Base-by-base conservation (phyloP, 2,329 filamentous ascomycete species). In the Cytospora schulzeri region DNA sequence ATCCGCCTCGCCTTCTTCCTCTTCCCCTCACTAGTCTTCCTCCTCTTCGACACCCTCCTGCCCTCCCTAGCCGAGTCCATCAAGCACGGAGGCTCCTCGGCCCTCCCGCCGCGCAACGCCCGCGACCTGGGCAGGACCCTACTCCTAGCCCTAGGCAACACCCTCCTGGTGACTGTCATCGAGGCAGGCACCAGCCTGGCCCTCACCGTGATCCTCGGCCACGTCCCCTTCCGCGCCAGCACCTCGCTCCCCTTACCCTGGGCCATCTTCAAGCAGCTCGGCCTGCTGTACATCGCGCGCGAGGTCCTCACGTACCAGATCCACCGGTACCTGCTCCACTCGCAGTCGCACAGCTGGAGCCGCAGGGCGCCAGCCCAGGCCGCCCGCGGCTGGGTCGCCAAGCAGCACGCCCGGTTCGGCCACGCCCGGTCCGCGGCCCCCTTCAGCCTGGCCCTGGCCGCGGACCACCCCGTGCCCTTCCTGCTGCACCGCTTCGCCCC, bases 321-420 rank as follows among this genome's bases (percentile, higher is more conserved):
- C 69, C 92, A 96, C 77, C 88, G 90, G 59, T 84, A 85, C 71
- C 65, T 89, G 29, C 82, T 97, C 11, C 92, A 96, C 76, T 74
- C 73, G 52, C 73, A 68, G 28, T 52, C 4, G 15, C 65, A 61
- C 54, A 14, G n/a, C 38, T 59, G 65, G 54, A 52, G 35, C 28
- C 58, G 57, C 15, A 52, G 57, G 24, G 33, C 56, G 14, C 29
- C 76, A 72, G 69, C 74, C 0, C 70, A 72, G 19, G 70, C 65
- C 33, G 73, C 71, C 31, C 67, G 72, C 6, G 73, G 75, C 0
- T 62, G 70, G 3, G 65, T 84, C 28, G 78, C 79, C 9, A 73
- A 69, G 7, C 75, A 82, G 58, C 80, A 86, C 73, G 66, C 71
- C 56, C 58, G 70, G 60, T 82, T 80, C 72, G 78, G 78, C 71